Evolutionary conservation across 2,329 filamentous ascomycete genomes (phyloP).

Genomic region (Akanthomyces lecanii): DNA sequence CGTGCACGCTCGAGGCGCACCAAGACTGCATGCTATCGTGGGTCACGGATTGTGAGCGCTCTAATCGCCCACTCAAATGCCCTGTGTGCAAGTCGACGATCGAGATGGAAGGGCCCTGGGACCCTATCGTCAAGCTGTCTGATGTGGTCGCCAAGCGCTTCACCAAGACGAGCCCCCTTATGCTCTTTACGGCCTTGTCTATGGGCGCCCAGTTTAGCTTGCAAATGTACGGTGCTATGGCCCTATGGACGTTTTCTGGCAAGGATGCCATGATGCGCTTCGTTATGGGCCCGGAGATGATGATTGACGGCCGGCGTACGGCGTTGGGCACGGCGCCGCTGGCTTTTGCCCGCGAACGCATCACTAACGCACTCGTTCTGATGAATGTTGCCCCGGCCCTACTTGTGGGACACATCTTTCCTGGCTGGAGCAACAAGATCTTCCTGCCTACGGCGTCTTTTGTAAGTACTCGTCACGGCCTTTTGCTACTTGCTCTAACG

Average conservation of each 20-base stretch:
- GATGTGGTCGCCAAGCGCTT: constrained; percentile 54
- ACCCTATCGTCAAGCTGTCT: constrained; percentile 64
- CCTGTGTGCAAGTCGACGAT: constrained; percentile 88
- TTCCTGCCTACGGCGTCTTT: constrained; percentile 40
- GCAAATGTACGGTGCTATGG: constrained; percentile 49
- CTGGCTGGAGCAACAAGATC: constrained; percentile 38
- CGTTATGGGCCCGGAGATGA: constrained; percentile 33
- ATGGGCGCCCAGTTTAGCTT: constrained; percentile 48
- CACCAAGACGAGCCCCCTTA: constrained; percentile 53
- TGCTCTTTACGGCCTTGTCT: constrained; percentile 59
- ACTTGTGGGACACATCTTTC: constrained; percentile 41
- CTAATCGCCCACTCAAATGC: constrained; percentile 67
- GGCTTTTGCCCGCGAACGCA: constrained; percentile 26
- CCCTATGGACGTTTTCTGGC: constrained; percentile 50
- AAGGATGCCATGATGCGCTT: constrained; percentile 40
- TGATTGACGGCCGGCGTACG: constrained; percentile 26
- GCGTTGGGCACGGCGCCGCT: constrained; percentile 14
- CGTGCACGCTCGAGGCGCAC: constrained; percentile 85
- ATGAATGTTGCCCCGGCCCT: constrained; percentile 45
- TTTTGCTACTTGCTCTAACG: background rate
- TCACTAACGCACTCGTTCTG: constrained; percentile 34
- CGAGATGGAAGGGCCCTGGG: constrained; percentile 67
- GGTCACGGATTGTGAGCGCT: constrained; percentile 80
- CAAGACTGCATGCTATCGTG: constrained; percentile 86
- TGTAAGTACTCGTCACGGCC: constrained; percentile 28